phyloP scores from a whole-genome alignment of 331 rosid genomes.

The Telfairia occidentalis region DNA sequence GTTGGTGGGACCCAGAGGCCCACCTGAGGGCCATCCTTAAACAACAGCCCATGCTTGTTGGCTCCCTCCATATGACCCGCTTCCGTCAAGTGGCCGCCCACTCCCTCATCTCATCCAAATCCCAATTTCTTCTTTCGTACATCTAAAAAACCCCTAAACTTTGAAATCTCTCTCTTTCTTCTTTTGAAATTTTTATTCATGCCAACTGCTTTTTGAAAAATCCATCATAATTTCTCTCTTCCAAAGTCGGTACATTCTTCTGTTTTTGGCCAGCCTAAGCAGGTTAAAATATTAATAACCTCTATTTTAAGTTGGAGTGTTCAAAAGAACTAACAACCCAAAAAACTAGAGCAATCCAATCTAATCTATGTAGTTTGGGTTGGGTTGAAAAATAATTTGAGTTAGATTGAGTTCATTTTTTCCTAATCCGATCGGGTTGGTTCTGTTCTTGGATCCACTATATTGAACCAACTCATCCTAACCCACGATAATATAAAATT shows the following conservation, averaged over 20 bases:
- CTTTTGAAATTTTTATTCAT: background rate
- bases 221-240: background rate
- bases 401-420: no score
- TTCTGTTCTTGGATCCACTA: no score
- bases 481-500: no score
- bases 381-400: no score
- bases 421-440: no score
- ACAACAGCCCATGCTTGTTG: conserved; percentile 4
- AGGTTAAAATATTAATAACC: background rate
- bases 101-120: background rate
- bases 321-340: no score
- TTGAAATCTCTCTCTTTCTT: background rate
- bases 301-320: no score
- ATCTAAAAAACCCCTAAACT: no score
- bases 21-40: background rate
- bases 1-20: background rate
- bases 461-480: no score
- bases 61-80: background rate
- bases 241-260: background rate
- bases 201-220: background rate
- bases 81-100: background rate
- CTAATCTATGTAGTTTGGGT: no score
- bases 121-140: no score
- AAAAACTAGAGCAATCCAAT: no score
- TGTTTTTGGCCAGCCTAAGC: background rate